A percentile compares a stretch with the other conserved stretches of the same genome.
phyloP scores from a whole-genome alignment of 192 early-diverging fungal species.

The Globomyces pollinis-pini region DNA sequence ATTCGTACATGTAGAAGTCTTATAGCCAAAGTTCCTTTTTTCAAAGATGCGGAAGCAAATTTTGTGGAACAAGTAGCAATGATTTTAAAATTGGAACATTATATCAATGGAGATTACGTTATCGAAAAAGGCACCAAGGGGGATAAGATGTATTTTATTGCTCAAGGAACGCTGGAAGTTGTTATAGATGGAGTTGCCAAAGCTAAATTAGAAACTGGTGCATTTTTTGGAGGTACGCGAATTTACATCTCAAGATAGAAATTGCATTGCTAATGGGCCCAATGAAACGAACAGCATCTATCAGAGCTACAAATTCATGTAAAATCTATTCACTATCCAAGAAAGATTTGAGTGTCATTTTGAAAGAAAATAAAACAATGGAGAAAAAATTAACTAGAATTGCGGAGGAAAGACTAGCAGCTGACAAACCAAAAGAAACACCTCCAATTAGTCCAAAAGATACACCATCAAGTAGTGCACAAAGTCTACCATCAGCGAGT shows the following conservation, averaged over 20 bases:
- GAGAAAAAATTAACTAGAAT: constrained; percentile 7
- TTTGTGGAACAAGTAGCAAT: constrained; percentile 13
- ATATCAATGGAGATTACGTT: constrained; percentile 15
- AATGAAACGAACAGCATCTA: constrained; percentile 18
- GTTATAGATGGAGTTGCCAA: constrained; percentile 3
- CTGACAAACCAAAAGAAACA: too few relatives aligned
- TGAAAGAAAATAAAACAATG: constrained; percentile 11
- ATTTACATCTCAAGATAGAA: neutral
- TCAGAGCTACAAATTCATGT: constrained; percentile 15
- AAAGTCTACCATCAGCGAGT: too few relatives aligned
- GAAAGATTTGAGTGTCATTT: constrained; percentile 12
- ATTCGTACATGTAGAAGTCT: neutral
- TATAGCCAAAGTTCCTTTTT: constrained; percentile 20
- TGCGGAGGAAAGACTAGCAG: constrained; percentile 12
- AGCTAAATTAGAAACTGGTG: constrained; percentile 11
- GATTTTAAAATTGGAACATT: constrained; percentile 11
- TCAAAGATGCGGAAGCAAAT: constrained; percentile 14
- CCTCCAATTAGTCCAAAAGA: too few relatives aligned
- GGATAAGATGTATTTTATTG: constrained; percentile 28
- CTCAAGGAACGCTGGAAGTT: constrained; percentile 15
- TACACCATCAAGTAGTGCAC: too few relatives aligned
- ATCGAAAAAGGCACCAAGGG: constrained; percentile 21
- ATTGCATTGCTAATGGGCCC: constrained; percentile 17
- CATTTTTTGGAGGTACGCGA: constrained; percentile 17
- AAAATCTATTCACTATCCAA: constrained; percentile 14